These are phyloP conservation scores for Leishmania turanica DNA, from an alignment of 208 protist species.

Conservation along the genomic window DNA sequence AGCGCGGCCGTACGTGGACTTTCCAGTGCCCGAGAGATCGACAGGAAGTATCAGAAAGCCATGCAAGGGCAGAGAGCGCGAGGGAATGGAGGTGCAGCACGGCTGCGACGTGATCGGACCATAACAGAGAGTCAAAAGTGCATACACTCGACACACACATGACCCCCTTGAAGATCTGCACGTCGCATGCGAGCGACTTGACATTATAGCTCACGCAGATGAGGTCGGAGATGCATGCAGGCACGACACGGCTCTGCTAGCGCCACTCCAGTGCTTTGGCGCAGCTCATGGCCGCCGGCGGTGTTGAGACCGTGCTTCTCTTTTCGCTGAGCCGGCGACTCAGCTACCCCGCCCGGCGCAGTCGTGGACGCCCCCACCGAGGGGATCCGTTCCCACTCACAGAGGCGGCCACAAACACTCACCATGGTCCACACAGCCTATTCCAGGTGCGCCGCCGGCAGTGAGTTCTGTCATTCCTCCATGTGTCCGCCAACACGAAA, in stretches of 20 bases:
- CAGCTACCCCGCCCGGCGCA: no score
- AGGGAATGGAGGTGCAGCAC: constrained; percentile 36
- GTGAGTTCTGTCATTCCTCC: background rate
- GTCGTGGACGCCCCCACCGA: background rate
- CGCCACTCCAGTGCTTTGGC: constrained; percentile 30
- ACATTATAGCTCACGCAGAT: constrained; percentile 62
- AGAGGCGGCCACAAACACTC: background rate
- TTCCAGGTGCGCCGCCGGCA: constrained; percentile 28
- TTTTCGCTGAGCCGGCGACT: background rate
- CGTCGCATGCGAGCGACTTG: constrained; percentile 35
- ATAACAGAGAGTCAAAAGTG: constrained; percentile 54
- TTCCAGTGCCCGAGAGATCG: constrained; percentile 34
- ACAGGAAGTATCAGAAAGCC: constrained; percentile 39
- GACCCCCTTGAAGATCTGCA: constrained; percentile 35
- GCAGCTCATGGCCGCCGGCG: constrained; percentile 41
- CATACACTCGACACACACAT: constrained; percentile 24
- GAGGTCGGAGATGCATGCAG: constrained; percentile 25
- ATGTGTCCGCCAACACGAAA: background rate
- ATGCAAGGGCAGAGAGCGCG: background rate
- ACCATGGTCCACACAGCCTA: constrained; percentile 8
- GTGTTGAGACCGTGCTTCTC: constrained; percentile 41
- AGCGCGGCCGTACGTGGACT: constrained; percentile 24
- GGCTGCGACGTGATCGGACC: constrained; percentile 53
- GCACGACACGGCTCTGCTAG: constrained; percentile 20
- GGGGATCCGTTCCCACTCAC: background rate